phyloP scores from a whole-genome alignment of 2,329 filamentous ascomycete species.

The Aureobasidium sp. region DNA sequence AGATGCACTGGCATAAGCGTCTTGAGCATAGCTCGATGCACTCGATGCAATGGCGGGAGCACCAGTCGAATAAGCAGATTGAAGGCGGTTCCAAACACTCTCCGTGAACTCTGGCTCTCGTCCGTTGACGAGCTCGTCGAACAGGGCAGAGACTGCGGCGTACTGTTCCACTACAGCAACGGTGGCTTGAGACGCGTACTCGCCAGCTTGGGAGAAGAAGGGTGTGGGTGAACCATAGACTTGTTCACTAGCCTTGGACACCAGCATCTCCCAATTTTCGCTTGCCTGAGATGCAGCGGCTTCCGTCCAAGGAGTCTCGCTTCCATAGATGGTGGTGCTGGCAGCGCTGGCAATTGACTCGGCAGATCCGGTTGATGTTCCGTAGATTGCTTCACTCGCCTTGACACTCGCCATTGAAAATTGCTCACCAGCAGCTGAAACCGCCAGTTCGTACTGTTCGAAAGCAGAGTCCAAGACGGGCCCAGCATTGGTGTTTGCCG shows the following conservation, averaged over 20 bases:
- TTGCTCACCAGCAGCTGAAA: conserved; percentile 31
- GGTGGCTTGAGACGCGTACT: conserved; percentile 55
- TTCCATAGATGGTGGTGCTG: conserved; percentile 38
- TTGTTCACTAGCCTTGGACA: conserved; percentile 58
- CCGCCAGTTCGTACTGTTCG: conserved; percentile 24
- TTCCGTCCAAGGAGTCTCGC: conserved; percentile 44
- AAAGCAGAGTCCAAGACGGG: conserved; percentile 24
- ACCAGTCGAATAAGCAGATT: conserved; percentile 63
- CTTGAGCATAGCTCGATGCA: conserved; percentile 40
- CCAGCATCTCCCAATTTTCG: conserved; percentile 54
- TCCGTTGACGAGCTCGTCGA: conserved; percentile 68
- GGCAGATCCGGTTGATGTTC: conserved; percentile 43
- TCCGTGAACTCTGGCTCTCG: conserved; percentile 77
- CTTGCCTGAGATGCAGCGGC: conserved; percentile 49
- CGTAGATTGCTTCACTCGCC: conserved; percentile 49
- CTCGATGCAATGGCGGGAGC: conserved; percentile 45
- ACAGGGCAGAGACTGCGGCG: conserved; percentile 58
- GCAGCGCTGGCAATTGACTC: conserved; percentile 45
- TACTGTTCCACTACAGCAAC: conserved; percentile 57
- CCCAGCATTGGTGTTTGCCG: conserved; percentile 20
- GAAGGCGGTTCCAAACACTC: conserved; percentile 65
- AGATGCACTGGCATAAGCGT: conserved; percentile 42
- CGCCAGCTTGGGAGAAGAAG: conserved; percentile 44
- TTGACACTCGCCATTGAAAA: conserved; percentile 32
- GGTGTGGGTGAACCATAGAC: conserved; percentile 59